Conservation (phyloP, 2,329 filamentous ascomycete genomes). For the Sphaerulina vaccinii region DNA sequence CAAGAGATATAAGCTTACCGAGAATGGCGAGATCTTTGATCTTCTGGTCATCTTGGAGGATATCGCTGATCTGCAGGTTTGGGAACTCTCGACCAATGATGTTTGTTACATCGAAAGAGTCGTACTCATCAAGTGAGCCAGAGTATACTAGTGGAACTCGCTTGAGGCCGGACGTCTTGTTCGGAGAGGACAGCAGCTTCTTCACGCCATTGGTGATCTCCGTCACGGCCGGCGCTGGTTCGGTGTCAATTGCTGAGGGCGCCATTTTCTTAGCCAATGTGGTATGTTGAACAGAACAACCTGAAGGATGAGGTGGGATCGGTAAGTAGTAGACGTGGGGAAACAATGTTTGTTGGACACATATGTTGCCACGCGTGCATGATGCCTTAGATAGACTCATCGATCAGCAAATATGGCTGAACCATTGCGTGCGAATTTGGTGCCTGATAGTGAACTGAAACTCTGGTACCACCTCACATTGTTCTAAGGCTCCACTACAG, state of each 20-base stretch:
- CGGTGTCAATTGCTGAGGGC: conserved; percentile 4
- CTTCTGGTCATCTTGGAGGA: conserved; percentile 39
- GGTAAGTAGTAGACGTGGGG: not conserved
- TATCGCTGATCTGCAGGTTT: conserved; percentile 38
- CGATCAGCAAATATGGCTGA: conserved; percentile 1
- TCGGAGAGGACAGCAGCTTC: conserved; percentile 2
- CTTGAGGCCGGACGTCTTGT: not conserved
- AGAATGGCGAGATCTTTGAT: conserved; percentile 54
- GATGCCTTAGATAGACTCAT: not conserved
- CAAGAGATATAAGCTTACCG: conserved; percentile 43
- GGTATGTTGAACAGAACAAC: not conserved
- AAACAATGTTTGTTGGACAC: not conserved
- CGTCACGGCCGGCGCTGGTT: conserved; percentile 2
- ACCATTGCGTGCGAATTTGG: conserved; percentile 5
- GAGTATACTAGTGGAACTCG: conserved; percentile 30
- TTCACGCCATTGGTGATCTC: conserved; percentile 10
- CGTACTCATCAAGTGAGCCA: conserved; percentile 45
- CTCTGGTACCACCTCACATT: too few species aligned
- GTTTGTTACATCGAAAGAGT: conserved; percentile 52
- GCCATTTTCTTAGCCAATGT: not conserved
- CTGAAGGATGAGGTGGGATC: not conserved
- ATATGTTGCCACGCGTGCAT: not conserved
- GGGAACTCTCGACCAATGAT: conserved; percentile 53
- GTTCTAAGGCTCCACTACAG: too few species aligned
- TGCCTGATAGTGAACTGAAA: too few species aligned